phyloP scores from a whole-genome alignment of 352 stramenopile species.

The Phytophthora gonapodyides region DNA sequence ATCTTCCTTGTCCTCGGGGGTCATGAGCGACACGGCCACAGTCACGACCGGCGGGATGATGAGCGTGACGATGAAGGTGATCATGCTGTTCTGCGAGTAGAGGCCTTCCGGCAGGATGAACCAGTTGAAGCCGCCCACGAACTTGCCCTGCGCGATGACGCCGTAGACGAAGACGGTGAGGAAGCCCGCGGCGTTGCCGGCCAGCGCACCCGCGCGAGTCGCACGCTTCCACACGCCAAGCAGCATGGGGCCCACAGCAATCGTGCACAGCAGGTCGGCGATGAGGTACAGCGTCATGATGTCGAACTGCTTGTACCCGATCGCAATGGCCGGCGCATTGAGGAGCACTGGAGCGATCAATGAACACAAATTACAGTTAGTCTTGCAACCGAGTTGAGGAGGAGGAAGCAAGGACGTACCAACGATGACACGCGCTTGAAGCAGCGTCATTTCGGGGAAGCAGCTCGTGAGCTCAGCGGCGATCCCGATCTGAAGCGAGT shows the following conservation, averaged over 20 bases:
- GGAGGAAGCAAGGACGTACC: slow-evolving; percentile 18
- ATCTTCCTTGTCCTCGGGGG: slow-evolving; percentile 29
- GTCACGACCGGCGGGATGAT: slow-evolving; percentile 53
- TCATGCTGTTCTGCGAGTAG: slow-evolving; percentile 67
- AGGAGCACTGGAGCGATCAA: slow-evolving; percentile 39
- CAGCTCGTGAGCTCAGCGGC: slow-evolving; percentile 69
- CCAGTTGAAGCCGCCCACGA: slow-evolving; percentile 68
- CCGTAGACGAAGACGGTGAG: slow-evolving; percentile 69
- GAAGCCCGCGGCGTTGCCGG: slow-evolving; percentile 51
- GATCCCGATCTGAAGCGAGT: slow-evolving; percentile 77
- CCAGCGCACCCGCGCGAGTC: slow-evolving; percentile 41
- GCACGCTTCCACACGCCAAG: slow-evolving; percentile 54
- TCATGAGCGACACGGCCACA: slow-evolving; percentile 48
- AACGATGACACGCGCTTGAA: slow-evolving; percentile 53
- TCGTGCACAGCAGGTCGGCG: slow-evolving; percentile 67
- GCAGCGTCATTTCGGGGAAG: slow-evolving; percentile 56
- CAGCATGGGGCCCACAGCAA: slow-evolving; percentile 66
- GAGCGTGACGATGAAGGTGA: slow-evolving; percentile 67
- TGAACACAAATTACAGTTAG: background rate
- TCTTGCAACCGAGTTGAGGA: background rate
- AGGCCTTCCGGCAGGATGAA: slow-evolving; percentile 63
- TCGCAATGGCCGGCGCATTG: slow-evolving; percentile 62
- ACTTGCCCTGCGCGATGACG: slow-evolving; percentile 49
- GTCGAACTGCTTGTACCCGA: slow-evolving; percentile 62
- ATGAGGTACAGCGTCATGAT: slow-evolving; percentile 74